phyloP scores from a whole-genome alignment of 2,329 filamentous ascomycete genomes.

The Colletotrichum tofieldiae region DNA sequence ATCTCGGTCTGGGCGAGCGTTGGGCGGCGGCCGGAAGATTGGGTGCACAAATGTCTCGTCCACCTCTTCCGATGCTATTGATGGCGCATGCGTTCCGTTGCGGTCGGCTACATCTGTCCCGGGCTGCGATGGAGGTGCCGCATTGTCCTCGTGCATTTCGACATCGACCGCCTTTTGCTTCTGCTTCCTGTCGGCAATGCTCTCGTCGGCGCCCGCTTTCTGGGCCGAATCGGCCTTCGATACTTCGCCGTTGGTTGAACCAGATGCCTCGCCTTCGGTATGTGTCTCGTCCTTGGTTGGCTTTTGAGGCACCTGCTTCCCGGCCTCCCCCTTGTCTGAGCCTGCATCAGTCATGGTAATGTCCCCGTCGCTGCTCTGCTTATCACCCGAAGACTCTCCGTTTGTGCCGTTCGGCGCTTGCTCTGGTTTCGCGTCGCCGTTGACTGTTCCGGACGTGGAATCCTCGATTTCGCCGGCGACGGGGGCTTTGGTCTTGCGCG shows the following conservation, averaged over 20 bases:
- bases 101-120: neutral
- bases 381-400: conserved; percentile 42
- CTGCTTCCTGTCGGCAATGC: conserved; percentile 27
- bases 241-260: conserved; percentile 22
- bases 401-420: conserved; percentile 45
- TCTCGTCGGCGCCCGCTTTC: conserved; percentile 39
- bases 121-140: conserved; percentile 6
- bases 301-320: conserved; percentile 22
- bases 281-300: conserved; percentile 22
- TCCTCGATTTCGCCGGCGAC: conserved; percentile 10
- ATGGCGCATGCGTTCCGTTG: conserved; percentile 36
- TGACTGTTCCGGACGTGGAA: conserved; percentile 40
- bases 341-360: conserved; percentile 45
- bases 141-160: conserved; percentile 24
- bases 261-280: conserved; percentile 44
- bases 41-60: conserved; percentile 78
- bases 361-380: conserved; percentile 43
- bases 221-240: neutral
- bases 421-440: conserved; percentile 36
- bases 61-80: conserved; percentile 44
- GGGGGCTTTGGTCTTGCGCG: conserved; percentile 43
- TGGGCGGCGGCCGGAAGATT: conserved; percentile 77
- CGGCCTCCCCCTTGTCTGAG: conserved; percentile 18
- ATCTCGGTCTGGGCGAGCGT: conserved; percentile 77
- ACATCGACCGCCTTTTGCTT: conserved; percentile 39